Evolutionary conservation across 306 rosid genomes (phyloP).

Genomic region (Sophora flavescens): DNA sequence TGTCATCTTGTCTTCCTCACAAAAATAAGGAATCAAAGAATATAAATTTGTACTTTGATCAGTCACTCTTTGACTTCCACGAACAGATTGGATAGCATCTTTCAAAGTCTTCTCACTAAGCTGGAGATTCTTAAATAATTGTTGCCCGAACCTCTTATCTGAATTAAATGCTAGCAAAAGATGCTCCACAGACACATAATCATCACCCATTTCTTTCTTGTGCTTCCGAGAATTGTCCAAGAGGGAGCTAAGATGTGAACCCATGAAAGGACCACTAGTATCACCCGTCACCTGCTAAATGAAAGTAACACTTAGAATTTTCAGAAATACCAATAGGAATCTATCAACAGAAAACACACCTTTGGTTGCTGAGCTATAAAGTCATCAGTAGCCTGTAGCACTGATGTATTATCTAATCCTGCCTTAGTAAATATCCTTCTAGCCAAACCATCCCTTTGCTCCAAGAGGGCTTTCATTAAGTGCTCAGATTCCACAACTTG

Average conservation of each 20-base stretch:
- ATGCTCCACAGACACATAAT: conserved; percentile 91
- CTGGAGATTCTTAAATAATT: conserved; percentile 78
- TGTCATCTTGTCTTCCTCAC: neutral
- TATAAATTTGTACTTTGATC: conserved; percentile 74
- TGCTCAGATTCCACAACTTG: conserved; percentile 96
- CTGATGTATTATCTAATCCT: conserved; percentile 84
- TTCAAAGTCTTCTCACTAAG: conserved; percentile 77
- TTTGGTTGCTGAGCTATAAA: conserved; percentile 89
- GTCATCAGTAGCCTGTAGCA: conserved; percentile 88
- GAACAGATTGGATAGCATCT: conserved; percentile 85
- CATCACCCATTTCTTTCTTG: conserved; percentile 88
- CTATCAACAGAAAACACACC: conserved; percentile 53
- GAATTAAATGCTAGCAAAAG: conserved; percentile 74
- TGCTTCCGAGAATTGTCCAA: conserved; percentile 68
- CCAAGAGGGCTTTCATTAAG: conserved; percentile 95
- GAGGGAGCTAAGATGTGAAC: conserved; percentile 65
- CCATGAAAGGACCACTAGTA: conserved; percentile 79
- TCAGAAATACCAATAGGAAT: conserved; percentile 21
- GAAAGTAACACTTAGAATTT: conserved; percentile 22
- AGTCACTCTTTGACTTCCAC: conserved; percentile 91
- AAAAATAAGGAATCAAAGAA: conserved; percentile 33
- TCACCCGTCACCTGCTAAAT: conserved; percentile 74
- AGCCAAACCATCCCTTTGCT: conserved; percentile 94
- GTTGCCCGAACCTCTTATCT: conserved; percentile 85
- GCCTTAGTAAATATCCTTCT: conserved; percentile 91